Evolutionary conservation across 163 green algal genomes (phyloP), one percentile per base, ranked within the genome.

Genomic region (Volvox carteri): DNA sequence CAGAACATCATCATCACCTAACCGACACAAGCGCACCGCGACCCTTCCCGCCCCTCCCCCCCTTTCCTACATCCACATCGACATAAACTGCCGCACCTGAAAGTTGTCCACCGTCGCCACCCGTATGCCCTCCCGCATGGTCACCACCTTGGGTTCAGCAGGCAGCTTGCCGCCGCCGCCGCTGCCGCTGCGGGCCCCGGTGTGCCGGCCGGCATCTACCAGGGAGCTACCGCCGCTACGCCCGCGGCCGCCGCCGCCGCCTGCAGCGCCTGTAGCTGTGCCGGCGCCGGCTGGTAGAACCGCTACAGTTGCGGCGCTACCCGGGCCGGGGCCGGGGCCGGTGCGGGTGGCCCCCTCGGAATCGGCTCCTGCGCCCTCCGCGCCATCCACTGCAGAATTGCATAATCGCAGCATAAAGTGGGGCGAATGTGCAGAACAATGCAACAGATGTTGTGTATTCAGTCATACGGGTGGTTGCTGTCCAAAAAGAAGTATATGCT

Each of bases 41-140:
- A n/a, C n/a, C n/a, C n/a, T n/a, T n/a, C n/a, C n/a, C n/a, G n/a
- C n/a, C n/a, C n/a, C n/a, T n/a, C n/a, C n/a, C n/a, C n/a, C n/a
- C n/a, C n/a, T n/a, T n/a, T n/a, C n/a, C n/a, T n/a, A n/a, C 7
- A 76, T 25, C 28, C 67, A 30, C 21, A 30, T 72, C 7, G 14
- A 8, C 23, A 72, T 19, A 72, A 72, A 72, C 39, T 19, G 12
- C 72, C 72, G 25, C 33, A 87, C 92, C 90, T 93, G 91, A 73
- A 92, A 96, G 88, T 95, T 96, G 90, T 96, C 94, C 6, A 96
- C 85, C 19, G 94, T 96, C 25, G 94, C 94, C 37, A 94, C 73
- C 12, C 94, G 87, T 11, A 96, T 72, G 8, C 72, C 50, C 33
- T 92, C 68, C 35, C 83, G 73, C 72, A 91, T 67, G 8, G 37